phyloP scores from a whole-genome alignment of 768 basidiomycete species.

The Trametes maxima region DNA sequence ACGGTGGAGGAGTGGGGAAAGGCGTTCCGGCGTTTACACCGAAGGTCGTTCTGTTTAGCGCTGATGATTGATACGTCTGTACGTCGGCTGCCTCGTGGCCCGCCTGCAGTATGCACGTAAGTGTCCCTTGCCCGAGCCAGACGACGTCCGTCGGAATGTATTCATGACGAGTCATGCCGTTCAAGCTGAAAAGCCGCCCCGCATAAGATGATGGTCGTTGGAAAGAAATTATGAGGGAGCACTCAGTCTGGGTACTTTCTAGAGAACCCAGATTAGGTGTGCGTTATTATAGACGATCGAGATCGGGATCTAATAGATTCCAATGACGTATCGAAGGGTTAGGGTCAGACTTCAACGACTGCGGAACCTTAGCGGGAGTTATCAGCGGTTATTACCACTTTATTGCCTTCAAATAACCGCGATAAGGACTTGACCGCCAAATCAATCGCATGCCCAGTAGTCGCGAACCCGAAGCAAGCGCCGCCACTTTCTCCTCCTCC shows the following conservation, averaged over 20 bases:
- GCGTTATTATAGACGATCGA: conserved; percentile 15
- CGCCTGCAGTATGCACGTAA: no score
- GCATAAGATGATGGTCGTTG: neutral
- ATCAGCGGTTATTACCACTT: neutral
- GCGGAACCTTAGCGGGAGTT: no score
- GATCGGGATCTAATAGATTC: conserved; percentile 5
- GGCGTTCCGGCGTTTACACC: conserved; percentile 11
- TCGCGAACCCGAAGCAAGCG: no score
- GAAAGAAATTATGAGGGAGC: neutral
- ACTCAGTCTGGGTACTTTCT: neutral
- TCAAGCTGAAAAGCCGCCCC: no score
- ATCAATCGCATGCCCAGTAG: neutral
- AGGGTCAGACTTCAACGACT: neutral
- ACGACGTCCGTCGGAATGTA: no score
- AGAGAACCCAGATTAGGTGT: neutral
- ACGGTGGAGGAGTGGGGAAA: conserved; percentile 7
- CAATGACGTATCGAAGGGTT: neutral
- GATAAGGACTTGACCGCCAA: neutral
- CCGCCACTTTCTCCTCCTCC: conserved; percentile 1
- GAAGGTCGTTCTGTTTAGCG: conserved; percentile 5
- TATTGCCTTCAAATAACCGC: neutral
- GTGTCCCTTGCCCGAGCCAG: no score
- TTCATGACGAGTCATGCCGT: no score
- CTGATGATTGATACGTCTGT: conserved; percentile 21
- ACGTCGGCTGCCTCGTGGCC: conserved; percentile 10